Evolutionary conservation across 1,284 basidiomycete genomes (phyloP).

Genomic region (Cryptococcus sp.): DNA sequence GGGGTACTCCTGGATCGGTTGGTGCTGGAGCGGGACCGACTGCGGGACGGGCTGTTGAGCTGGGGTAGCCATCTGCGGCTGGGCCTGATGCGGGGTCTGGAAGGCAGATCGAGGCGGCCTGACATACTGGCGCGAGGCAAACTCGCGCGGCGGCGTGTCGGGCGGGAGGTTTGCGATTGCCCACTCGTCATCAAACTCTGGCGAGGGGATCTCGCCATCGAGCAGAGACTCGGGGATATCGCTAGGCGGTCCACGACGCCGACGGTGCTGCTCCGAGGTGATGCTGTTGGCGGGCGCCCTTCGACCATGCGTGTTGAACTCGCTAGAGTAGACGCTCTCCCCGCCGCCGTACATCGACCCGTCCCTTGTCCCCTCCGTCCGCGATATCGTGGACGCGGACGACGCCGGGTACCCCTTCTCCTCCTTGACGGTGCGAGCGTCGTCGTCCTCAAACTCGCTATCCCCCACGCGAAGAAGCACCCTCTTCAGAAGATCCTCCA

Average conservation of each 20-base stretch:
- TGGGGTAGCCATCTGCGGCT: constrained; percentile 4
- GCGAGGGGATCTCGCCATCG: constrained; percentile 24
- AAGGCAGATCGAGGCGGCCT: constrained; percentile 17
- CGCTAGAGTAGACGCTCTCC: constrained; percentile 34
- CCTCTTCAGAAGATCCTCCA: constrained; percentile 41
- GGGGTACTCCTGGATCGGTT: constrained; percentile 2
- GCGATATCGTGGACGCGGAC: constrained; percentile 4
- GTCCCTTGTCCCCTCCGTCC: constrained; percentile 19
- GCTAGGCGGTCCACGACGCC: constrained; percentile 10
- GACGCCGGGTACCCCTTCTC: constrained; percentile 5
- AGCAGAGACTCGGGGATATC: constrained; percentile 30
- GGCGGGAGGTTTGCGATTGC: constrained; percentile 41
- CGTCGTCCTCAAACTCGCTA: constrained; percentile 24
- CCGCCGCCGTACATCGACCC: constrained; percentile 34
- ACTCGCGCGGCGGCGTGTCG: constrained; percentile 32
- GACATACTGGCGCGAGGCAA: constrained; percentile 16
- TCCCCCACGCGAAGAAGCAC: constrained; percentile 34
- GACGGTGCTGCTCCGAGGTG: constrained; percentile 21
- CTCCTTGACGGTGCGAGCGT: not conserved
- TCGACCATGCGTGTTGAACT: constrained; percentile 19
- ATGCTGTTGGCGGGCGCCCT: constrained; percentile 37
- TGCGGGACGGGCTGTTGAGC: constrained; percentile 7
- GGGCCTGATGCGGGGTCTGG: constrained; percentile 10
- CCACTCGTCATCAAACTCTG: constrained; percentile 42
- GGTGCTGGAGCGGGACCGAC: constrained; percentile 5